phyloP scores from a whole-genome alignment of 177 flowering plant species.

The Telopea speciosissima region DNA sequence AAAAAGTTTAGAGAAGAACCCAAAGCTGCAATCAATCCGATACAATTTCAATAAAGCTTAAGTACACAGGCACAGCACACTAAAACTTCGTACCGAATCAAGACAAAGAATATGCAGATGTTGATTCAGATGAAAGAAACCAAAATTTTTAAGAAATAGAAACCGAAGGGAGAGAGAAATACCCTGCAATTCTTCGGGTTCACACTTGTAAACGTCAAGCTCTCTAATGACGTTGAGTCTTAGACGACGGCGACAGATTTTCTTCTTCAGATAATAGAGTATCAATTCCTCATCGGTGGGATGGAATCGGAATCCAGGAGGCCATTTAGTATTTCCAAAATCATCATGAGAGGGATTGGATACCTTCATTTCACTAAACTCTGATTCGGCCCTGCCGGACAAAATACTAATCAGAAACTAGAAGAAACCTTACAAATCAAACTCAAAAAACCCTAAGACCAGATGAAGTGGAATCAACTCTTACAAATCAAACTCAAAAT shows the following conservation, averaged over 20 bases:
- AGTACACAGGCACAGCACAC: not conserved
- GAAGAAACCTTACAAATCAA: too few relatives aligned
- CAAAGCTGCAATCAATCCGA: not conserved
- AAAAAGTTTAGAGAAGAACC: not conserved
- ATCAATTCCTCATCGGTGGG: conserved; percentile 90
- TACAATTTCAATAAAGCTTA: not conserved
- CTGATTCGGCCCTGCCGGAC: too few relatives aligned
- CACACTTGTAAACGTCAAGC: conserved; percentile 76
- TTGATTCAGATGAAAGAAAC: not conserved
- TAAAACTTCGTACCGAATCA: not conserved
- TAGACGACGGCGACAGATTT: conserved; percentile 46
- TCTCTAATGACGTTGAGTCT: conserved; percentile 51
- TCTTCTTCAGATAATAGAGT: conserved; percentile 64
- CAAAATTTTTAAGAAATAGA: not conserved
- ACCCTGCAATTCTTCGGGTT: conserved; percentile 92
- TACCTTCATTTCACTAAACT: not conserved
- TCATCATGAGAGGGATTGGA: not conserved
- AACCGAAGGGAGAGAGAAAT: not conserved
- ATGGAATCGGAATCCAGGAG: conserved; percentile 84
- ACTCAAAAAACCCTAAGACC: too few relatives aligned
- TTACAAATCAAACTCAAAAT: not conserved
- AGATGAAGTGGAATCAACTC: not conserved
- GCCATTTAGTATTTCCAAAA: conserved; percentile 23
- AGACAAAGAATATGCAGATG: not conserved
- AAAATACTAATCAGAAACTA: too few relatives aligned